Base-by-base conservation (phyloP, 148 eudicot genomes). In the Arbutus unedo region DNA sequence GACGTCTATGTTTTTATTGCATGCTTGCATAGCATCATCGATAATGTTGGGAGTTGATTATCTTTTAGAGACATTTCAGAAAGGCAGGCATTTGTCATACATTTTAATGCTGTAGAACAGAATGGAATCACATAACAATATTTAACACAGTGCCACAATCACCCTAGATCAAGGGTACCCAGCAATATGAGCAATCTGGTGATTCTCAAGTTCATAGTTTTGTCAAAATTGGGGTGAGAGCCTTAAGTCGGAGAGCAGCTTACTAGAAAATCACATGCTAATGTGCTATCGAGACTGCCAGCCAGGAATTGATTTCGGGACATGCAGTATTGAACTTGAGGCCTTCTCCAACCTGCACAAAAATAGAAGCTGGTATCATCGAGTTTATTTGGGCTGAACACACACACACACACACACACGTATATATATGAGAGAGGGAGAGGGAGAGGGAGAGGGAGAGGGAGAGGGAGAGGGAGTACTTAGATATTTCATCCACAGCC, bases 401-500 rank as follows among this genome's bases (percentile, higher is more conserved):
- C n/a, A 53, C 13, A 53, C 13, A 10, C 13, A 41, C 48, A 70
- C 47, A 70, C 74, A 41, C 16, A 41, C 41, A 25, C 44, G 23
- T 10, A 23, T 10, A 8, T 3, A 9, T 1, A 5, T 18, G 50
- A 21, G 16, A 59, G 70, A 8, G 53, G 53, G 53, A 3, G 38
- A 23, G 38, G n/a, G 68, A 21, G 68, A 62, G 68, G 10, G 15
- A 68, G 47, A 68, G 49, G 38, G 18, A 25, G 45, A 76, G 43
- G 44, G 21, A 49, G 51, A 19, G 50, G 43, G 74, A 21, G 4
- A 71, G 80, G 44, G 88, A 79, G 55, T 21, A 93, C 99, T 81
- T 92, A 31, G 93, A 88, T 71, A 94, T 89, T 88, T 94, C 99
- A 79, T 92, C 95, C 62, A 91, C 93, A 51, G 92, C 92, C 86